Base-by-base conservation (phyloP, 2,329 filamentous ascomycete species). In the Rutstroemia sp. region DNA sequence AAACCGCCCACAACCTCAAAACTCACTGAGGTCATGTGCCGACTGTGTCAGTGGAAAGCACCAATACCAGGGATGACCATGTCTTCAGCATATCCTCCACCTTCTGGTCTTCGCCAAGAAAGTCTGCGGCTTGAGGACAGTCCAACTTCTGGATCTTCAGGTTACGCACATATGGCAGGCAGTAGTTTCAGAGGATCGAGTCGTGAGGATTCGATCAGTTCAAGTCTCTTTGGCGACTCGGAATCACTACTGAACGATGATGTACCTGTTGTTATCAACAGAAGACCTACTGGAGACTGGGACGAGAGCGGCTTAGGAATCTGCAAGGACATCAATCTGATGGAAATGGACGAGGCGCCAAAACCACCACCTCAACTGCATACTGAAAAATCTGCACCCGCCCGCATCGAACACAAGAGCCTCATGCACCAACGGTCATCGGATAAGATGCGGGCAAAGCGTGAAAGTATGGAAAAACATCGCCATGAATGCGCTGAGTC, bases 1-100 rank as follows among this genome's bases (percentile, higher is more conserved):
- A 99, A 99, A 73, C 94, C 94, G 25, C 95, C 95, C 38, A 97
- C 92, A 40, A 86, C 90, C 45, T 88, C 88, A 3, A 97, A 97
- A 72, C 73, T 99, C 50, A 90, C 86, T 0, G 92, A 99, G 67
- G 89, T 94, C 0, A 78, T 99, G 63, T 87, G 88, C 61, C 85
- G 87, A 56, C 80, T 96, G 27, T 99, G 94, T 68, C 88, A 95
- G 66, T 99, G 94, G 94, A 95, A 92, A 68, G 83, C 91, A 5
- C 87, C 91, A 16, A 75, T 76, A 1, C 76, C 80, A 1, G 71
- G 71, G 27, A 70, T 69, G 21, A 68, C 73, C 27, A 72, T 75
- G 4, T 71, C 79, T 1, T 73, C 81, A 42, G 74, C 80, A 2
- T 79, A 85, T 44, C 78, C 83, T 1, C 76, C 86, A 45, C 81